Conservation (phyloP, 2,329 filamentous ascomycete genomes). For the Madurella mycetomatis region DNA sequence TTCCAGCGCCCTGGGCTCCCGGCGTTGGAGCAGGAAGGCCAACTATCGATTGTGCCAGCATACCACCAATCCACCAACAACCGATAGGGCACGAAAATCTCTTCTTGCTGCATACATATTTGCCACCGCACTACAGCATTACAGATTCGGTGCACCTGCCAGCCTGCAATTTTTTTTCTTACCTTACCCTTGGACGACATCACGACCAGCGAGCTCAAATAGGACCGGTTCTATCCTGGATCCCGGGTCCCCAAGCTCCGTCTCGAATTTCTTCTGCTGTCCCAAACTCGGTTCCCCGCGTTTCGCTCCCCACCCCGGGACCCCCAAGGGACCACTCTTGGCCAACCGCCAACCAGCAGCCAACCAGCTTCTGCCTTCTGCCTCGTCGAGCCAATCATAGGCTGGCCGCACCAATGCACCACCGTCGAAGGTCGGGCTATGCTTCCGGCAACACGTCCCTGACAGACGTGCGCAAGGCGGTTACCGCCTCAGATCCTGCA, state of each 20-base stretch:
- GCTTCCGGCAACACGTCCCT: constrained; percentile 48
- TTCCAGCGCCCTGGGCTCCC: constrained; percentile 6
- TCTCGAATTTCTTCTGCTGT: constrained; percentile 4
- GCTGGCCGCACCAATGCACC: constrained; percentile 44
- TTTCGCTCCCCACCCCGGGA: constrained; percentile 3
- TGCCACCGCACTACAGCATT: constrained; percentile 23
- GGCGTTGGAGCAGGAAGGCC: constrained; percentile 1
- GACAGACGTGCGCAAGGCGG: constrained; percentile 52
- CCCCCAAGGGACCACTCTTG: not conserved
- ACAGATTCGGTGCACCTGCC: constrained; percentile 2
- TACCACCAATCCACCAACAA: constrained; percentile 6
- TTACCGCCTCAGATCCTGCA: constrained; percentile 40
- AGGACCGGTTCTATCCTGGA: not conserved
- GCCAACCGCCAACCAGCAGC: constrained; percentile 15
- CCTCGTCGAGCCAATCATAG: constrained; percentile 21
- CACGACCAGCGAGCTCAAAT: not conserved
- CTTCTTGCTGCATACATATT: constrained; percentile 27
- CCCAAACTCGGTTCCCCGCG: not conserved
- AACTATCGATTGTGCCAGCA: constrained; percentile 14
- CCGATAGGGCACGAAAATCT: constrained; percentile 19
- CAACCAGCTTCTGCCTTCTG: constrained; percentile 12
- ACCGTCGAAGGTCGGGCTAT: constrained; percentile 55
- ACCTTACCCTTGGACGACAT: not conserved
- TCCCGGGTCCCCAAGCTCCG: not conserved
- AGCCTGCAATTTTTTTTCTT: constrained; percentile 7